phyloP scores from a whole-genome alignment of 2,329 filamentous ascomycete genomes.

The Paecilomyces formosus region DNA sequence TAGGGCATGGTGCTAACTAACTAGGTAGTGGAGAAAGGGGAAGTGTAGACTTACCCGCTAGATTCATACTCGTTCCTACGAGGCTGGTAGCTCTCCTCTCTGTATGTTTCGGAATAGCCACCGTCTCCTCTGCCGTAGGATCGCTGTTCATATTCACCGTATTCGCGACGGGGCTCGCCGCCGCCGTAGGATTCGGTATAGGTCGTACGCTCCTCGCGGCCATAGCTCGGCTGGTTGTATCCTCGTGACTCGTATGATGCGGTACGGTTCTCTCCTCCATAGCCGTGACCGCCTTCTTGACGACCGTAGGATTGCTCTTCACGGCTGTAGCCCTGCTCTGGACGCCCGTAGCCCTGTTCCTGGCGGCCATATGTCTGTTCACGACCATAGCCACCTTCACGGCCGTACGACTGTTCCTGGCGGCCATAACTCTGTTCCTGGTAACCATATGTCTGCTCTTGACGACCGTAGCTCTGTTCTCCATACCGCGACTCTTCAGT shows the following conservation, averaged over 20 bases:
- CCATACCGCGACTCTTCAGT: not conserved
- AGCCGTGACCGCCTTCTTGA: too few species aligned
- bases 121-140: conserved; percentile 1
- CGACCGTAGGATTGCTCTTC: too few species aligned
- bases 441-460: too few species aligned
- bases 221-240: not conserved
- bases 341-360: too few species aligned
- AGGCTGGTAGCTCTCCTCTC: conserved; percentile 1
- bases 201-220: not conserved
- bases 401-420: not conserved
- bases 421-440: too few species aligned
- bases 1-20: not conserved
- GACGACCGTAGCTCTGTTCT: not conserved
- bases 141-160: not conserved
- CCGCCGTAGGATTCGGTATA: not conserved
- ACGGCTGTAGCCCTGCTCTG: too few species aligned
- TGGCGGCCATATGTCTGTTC: too few species aligned
- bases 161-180: not conserved
- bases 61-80: not conserved
- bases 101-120: conserved; percentile 1
- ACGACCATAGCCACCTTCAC: too few species aligned
- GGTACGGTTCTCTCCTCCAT: not conserved
- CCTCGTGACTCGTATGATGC: conserved; percentile 5
- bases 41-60: not conserved
- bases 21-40: not conserved